Evolutionary conservation across 441 rosid genomes (phyloP), one percentile per base, ranked within the genome.

Genomic region (Jatropha podagrica): DNA sequence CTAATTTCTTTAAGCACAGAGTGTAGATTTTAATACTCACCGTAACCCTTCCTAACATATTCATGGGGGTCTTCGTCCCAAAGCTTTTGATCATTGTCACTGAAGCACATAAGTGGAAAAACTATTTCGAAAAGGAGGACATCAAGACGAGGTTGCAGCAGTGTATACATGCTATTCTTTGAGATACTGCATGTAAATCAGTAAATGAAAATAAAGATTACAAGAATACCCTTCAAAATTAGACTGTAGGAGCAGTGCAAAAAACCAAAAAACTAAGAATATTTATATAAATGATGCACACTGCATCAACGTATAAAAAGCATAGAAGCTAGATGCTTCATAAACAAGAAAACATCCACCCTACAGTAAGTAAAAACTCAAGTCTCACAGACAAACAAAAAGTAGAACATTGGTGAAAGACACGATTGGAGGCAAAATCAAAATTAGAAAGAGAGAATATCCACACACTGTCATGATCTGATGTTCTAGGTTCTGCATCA

Each of bases 51-150:
- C 85, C 99, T 90, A 54, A 96, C 98, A 82, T 96, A 96, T 83
- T 96, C 98, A 76, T 94, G 98, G 2, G 99, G 98, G 77, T 96
- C 99, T 89, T 96, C 99, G 52, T 94, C 99, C 99, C 99, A 96
- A 78, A 96, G 99, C 85, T 89, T 87, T 85, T 96, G 98, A 88
- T 96, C 99, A 86, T 88, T 88, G 84, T 96, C 97, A 81, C 81
- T 94, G 86, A 96, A 96, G 86, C 99, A 96, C 97, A 92, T 90
- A 17, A 96, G 91, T 51, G 99, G 99, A 68, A 94, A 96, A 77
- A 96, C 91, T 78, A 96, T 87, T 82, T 96, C 96, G 79, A 92
- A 94, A 38, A 96, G 91, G 70, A 96, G 98, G 82, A 90, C 87
- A 78, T 92, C 88, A 73, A 96, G 95, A 66, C 82, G 91, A 49